Conservation (phyloP, 1,139 yeast genomes). For the Hansenula sp. region DNA sequence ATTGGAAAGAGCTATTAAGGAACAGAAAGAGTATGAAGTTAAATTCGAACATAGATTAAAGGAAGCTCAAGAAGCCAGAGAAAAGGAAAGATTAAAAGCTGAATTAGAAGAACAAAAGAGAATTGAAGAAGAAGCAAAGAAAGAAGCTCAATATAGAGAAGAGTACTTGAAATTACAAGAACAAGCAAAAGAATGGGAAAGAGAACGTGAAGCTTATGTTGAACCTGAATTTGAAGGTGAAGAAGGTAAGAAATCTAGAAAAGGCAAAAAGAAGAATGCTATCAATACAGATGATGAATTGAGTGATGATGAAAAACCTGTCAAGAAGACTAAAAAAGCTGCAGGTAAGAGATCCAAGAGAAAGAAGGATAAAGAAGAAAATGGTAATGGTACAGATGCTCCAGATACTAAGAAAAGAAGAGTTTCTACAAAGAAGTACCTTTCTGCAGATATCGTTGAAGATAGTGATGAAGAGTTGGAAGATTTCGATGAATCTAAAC, state of each 20-base stretch:
- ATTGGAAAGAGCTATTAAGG: constrained; percentile 63
- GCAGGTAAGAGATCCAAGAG: constrained; percentile 8
- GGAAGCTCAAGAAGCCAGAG: constrained; percentile 67
- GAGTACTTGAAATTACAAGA: constrained; percentile 73
- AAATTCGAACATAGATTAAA: constrained; percentile 58
- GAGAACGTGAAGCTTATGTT: constrained; percentile 39
- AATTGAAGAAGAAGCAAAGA: constrained; percentile 38
- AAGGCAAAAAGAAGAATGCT: constrained; percentile 14
- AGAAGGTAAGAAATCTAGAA: constrained; percentile 15
- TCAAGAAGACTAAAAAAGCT: constrained; percentile 13
- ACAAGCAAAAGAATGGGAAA: constrained; percentile 82
- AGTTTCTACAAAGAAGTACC: constrained; percentile 26
- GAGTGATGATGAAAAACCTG: constrained; percentile 28
- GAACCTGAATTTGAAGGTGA: constrained; percentile 28
- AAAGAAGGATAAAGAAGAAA: constrained; percentile 15
- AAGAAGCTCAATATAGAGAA: constrained; percentile 46
- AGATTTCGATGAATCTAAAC: constrained; percentile 24
- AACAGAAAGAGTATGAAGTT: constrained; percentile 65
- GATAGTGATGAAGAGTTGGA: constrained; percentile 48
- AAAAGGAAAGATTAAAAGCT: constrained; percentile 47
- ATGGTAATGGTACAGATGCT: constrained; percentile 21
- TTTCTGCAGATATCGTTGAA: constrained; percentile 44
- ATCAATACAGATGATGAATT: constrained; percentile 25
- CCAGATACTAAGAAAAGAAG: constrained; percentile 18
- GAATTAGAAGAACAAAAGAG: constrained; percentile 37